These are phyloP conservation scores for Alternaria triticimaculans DNA, from an alignment of 2,329 filamentous ascomycete species.

Conservation along the genomic window DNA sequence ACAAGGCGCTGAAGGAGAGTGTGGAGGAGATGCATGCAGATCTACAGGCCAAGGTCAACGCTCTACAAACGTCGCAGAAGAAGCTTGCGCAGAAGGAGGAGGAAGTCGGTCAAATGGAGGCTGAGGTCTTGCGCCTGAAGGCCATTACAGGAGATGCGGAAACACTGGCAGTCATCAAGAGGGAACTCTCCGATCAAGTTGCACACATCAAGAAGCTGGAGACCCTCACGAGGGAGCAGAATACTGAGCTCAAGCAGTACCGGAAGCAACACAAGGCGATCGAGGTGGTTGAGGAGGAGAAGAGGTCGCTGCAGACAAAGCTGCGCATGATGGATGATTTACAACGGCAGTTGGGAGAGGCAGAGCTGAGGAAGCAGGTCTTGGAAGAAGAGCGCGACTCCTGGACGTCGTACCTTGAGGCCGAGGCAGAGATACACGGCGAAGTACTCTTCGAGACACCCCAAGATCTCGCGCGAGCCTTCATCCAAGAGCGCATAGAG, in stretches of 20 bases:
- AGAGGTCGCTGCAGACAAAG: constrained; percentile 78
- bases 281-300: constrained; percentile 94
- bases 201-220: constrained; percentile 88
- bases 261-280: constrained; percentile 85
- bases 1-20: constrained; percentile 63
- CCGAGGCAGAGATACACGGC: constrained; percentile 66
- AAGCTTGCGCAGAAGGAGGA: constrained; percentile 72
- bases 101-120: constrained; percentile 76
- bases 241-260: constrained; percentile 78
- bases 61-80: constrained; percentile 68
- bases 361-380: constrained; percentile 80
- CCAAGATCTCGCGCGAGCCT: constrained; percentile 82
- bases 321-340: constrained; percentile 76
- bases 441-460: constrained; percentile 82
- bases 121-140: constrained; percentile 82
- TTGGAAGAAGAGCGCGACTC: constrained; percentile 86
- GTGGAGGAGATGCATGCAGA: constrained; percentile 68
- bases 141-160: constrained; percentile 87
- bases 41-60: constrained; percentile 61
- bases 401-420: constrained; percentile 86
- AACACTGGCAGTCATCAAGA: constrained; percentile 82
- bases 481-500: constrained; percentile 82
- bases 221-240: constrained; percentile 78
- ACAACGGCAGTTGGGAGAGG: constrained; percentile 78
- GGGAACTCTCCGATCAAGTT: constrained; percentile 89